These are phyloP conservation scores for Hymenoscyphus occultus DNA, from an alignment of 2,329 filamentous ascomycete genomes.

Conservation along the genomic window DNA sequence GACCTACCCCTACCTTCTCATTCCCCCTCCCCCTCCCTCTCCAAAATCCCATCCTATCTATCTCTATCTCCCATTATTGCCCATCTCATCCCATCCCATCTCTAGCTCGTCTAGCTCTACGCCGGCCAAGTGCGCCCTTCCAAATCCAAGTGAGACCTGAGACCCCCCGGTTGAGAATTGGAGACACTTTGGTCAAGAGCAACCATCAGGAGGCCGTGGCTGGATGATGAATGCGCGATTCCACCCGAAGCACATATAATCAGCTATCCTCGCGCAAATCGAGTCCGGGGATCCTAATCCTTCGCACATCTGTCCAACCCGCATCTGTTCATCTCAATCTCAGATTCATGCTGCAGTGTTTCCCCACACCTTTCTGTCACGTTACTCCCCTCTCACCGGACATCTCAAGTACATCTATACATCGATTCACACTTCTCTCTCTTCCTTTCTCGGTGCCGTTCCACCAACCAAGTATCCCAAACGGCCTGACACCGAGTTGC, in stretches of 20 bases:
- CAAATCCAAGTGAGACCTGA: slow-evolving; percentile 26
- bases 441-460: not conserved
- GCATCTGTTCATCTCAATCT: slow-evolving; percentile 17
- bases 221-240: slow-evolving; percentile 18
- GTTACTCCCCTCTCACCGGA: slow-evolving; percentile 11
- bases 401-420: slow-evolving; percentile 7
- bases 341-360: slow-evolving; percentile 21
- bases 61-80: slow-evolving; percentile 5
- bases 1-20: not conserved
- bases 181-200: slow-evolving; percentile 28
- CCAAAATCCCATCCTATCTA: slow-evolving; percentile 5
- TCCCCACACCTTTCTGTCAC: slow-evolving; percentile 25
- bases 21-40: not conserved
- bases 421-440: not conserved
- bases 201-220: slow-evolving; percentile 27
- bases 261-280: slow-evolving; percentile 22
- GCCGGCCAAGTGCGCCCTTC: slow-evolving; percentile 1
- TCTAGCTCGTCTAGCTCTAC: slow-evolving; percentile 4
- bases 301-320: slow-evolving; percentile 16
- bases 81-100: slow-evolving; percentile 8
- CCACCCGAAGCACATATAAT: slow-evolving; percentile 23
- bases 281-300: slow-evolving; percentile 18
- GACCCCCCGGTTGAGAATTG: slow-evolving; percentile 19
- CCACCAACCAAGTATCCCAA: not conserved
- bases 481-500: not conserved